Evolutionary conservation across 257 asterid genomes (phyloP).

Genomic region (Plantago ovata): DNA sequence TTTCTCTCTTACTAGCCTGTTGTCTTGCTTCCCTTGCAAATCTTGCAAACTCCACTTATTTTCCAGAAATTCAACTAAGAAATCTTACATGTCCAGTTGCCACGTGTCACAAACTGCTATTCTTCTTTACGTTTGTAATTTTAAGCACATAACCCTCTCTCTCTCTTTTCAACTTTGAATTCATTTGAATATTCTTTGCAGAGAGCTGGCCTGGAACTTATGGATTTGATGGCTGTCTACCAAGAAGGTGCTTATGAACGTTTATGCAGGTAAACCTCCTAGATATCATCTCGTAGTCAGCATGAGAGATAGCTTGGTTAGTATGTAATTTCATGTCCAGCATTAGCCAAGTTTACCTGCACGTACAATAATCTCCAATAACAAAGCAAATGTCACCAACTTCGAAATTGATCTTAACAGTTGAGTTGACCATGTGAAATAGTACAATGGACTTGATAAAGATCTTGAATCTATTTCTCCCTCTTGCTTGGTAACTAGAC

Average conservation of each 20-base stretch:
- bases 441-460: too few species aligned
- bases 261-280: constrained; percentile 76
- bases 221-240: constrained; percentile 99
- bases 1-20: constrained; percentile 7
- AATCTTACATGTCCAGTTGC: background rate
- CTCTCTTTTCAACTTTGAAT: constrained; percentile 17
- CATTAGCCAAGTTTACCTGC: too few species aligned
- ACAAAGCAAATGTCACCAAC: too few species aligned
- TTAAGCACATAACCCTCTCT: constrained; percentile 4
- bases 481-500: too few species aligned
- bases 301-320: too few species aligned
- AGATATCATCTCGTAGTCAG: background rate
- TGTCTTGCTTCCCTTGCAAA: background rate
- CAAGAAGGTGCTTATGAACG: constrained; percentile 99
- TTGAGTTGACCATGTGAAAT: too few species aligned
- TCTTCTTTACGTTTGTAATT: constrained; percentile 1
- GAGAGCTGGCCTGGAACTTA: constrained; percentile 99
- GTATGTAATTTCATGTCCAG: too few species aligned
- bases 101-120: background rate
- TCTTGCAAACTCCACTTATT: background rate
- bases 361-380: too few species aligned
- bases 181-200: constrained; percentile 47
- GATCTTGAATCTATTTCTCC: too few species aligned
- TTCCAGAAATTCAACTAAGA: background rate
- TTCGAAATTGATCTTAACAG: too few species aligned